These are phyloP conservation scores for Boletus smithii DNA, from an alignment of 1,284 basidiomycete genomes.

Conservation along the genomic window DNA sequence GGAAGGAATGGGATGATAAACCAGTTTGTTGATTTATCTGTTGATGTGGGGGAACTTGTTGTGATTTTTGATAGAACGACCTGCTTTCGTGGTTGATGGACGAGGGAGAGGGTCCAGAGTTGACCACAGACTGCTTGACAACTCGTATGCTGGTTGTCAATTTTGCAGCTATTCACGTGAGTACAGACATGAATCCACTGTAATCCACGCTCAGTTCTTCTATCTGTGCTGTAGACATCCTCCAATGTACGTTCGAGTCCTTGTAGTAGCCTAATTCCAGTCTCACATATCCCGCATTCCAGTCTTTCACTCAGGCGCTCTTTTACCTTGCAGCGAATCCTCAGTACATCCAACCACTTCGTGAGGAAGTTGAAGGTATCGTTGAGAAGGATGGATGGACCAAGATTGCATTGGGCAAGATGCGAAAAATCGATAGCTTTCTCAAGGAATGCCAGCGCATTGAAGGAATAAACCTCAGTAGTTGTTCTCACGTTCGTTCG, in stretches of 20 bases:
- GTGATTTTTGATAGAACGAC: conserved; percentile 33
- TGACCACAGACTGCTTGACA: conserved; percentile 30
- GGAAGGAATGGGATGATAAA: conserved; percentile 37
- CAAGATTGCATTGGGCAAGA: conserved; percentile 37
- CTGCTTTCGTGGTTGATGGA: conserved; percentile 47
- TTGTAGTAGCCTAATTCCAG: too few species aligned
- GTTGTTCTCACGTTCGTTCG: neutral
- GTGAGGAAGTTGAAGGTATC: conserved; percentile 41
- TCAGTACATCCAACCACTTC: conserved; percentile 37
- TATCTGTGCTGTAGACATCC: conserved; percentile 5
- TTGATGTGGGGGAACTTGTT: neutral
- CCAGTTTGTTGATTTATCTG: conserved; percentile 29
- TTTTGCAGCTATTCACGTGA: conserved; percentile 28
- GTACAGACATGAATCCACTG: conserved; percentile 23
- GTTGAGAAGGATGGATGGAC: conserved; percentile 39
- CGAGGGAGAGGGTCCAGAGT: conserved; percentile 34
- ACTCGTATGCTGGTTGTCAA: conserved; percentile 35
- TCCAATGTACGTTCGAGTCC: conserved; percentile 13
- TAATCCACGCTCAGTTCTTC: neutral
- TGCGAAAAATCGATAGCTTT: conserved; percentile 48
- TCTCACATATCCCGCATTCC: neutral
- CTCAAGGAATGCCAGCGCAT: conserved; percentile 41
- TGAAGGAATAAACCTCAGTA: conserved; percentile 30
- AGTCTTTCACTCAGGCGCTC: conserved; percentile 37
- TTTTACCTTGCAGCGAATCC: conserved; percentile 21